phyloP scores from a whole-genome alignment of 371 early-diverging fungal species.

The Mortierella sp. region DNA sequence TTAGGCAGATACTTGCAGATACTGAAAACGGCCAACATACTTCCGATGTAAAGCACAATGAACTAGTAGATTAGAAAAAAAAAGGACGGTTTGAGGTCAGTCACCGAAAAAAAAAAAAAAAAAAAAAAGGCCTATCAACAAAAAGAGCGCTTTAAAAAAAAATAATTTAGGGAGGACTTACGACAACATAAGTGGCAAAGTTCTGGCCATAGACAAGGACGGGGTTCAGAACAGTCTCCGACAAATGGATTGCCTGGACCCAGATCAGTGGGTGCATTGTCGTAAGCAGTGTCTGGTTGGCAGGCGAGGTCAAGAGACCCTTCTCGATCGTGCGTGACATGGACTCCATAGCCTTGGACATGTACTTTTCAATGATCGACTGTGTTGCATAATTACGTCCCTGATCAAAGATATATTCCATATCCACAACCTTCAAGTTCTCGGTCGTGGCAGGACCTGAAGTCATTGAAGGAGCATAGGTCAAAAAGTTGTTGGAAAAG shows the following conservation, averaged over 20 bases:
- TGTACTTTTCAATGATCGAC: constrained; percentile 41
- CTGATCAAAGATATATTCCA: constrained; percentile 53
- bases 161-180: constrained; percentile 14
- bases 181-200: constrained; percentile 49
- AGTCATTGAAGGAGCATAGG: constrained; percentile 36
- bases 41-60: constrained; percentile 50
- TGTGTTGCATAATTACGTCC: constrained; percentile 50
- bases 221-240: constrained; percentile 44
- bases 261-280: constrained; percentile 40
- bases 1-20: constrained; percentile 50
- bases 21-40: constrained; percentile 44
- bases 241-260: constrained; percentile 33
- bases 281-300: constrained; percentile 42
- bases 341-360: constrained; percentile 29
- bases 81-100: background rate
- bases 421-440: constrained; percentile 23
- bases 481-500: constrained; percentile 55
- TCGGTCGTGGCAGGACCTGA: constrained; percentile 28
- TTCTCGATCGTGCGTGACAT: constrained; percentile 32
- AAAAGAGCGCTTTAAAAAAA: background rate
- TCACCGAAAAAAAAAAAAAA: background rate
- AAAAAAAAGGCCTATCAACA: background rate
- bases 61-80: constrained; percentile 22
- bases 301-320: constrained; percentile 35
- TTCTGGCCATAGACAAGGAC: constrained; percentile 50